Evolutionary conservation across 306 rosid species (phyloP).

Genomic region (Vigna nakashimae): DNA sequence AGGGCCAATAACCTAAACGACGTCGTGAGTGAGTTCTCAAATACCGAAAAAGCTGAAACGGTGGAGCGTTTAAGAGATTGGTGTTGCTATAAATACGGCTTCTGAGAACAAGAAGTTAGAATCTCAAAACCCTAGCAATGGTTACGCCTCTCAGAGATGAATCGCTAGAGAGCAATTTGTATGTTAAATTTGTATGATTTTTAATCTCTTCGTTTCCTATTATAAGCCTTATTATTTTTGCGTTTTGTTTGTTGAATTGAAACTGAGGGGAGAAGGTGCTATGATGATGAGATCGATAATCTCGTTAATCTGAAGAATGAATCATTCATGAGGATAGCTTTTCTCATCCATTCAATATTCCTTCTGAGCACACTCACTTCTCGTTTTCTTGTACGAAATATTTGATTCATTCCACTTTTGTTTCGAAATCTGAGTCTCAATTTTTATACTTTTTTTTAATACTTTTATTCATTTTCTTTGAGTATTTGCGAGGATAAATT

Average conservation of each 20-base stretch:
- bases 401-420: too few relatives aligned
- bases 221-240: neutral
- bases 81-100: neutral
- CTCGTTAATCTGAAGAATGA: constrained; percentile 20
- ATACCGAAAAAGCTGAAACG: neutral
- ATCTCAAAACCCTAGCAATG: neutral
- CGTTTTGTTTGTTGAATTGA: neutral
- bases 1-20: neutral
- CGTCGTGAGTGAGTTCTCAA: neutral
- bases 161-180: neutral
- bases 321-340: constrained; percentile 26
- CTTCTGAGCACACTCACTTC: constrained; percentile 26
- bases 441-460: too few relatives aligned
- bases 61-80: neutral
- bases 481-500: too few relatives aligned
- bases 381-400: too few relatives aligned
- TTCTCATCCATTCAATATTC: constrained; percentile 41
- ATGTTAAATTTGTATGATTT: too few relatives aligned
- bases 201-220: neutral
- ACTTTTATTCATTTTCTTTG: too few relatives aligned
- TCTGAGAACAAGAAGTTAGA: neutral
- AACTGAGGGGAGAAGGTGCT: constrained; percentile 14
- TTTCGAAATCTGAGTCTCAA: too few relatives aligned
- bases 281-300: constrained; percentile 29
- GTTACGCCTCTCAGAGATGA: neutral